Base-by-base conservation (phyloP, 805 yeast genomes). In the Cyberlindnera mrakii region DNA sequence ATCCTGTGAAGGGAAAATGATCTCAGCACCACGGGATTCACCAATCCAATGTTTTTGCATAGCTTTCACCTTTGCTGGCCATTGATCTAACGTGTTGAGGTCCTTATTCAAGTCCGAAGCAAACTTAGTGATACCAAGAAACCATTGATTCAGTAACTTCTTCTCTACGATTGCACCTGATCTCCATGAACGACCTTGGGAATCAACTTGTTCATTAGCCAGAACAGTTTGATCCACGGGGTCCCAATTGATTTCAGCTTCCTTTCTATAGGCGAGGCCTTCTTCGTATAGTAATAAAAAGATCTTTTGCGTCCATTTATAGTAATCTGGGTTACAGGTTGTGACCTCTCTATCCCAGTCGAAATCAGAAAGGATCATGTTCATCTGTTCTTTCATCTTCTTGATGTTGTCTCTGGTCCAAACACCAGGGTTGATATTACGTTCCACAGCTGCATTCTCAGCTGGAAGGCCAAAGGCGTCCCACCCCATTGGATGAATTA, bases 391-490 rank as follows among this genome's bases (percentile, higher is more conserved):
- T 56, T 83, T 86, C 99, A 93, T 93, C 54, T 80, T 85, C 1
- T 62, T 65, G n/a, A 93, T 88, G 59, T 93, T 93, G 14, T 67
- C 56, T 34, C 66, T 71, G 0, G 99, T 93, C 99, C 99, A 93
- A 1, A 63, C 72, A 0, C 78, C 75, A 0, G 99, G 97, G 48
- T 78, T 78, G 11, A 87, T 71, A 1, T 79, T 78, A 48, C 95
- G 67, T 60, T 90, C 96, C 27, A 88, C 81, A 0, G 99, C 99
- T 0, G 99, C 99, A 62, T 93, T 93, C 60, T 93, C 99, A 1
- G 99, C 99, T 0, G 99, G 99, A 23, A 93, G 69, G 1, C 99
- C 99, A 71, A 93, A 93, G 0, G 98, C 96, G 68, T 93, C 99
- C 97, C 97, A 93, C 0, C 99, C 99, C 95, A 93, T 90, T 0